Percentiles rank a stretch among this genome's conserved stretches.
Conservation (phyloP, 352 stramenopile genomes). For the Hyaloperonospora brassicae region DNA sequence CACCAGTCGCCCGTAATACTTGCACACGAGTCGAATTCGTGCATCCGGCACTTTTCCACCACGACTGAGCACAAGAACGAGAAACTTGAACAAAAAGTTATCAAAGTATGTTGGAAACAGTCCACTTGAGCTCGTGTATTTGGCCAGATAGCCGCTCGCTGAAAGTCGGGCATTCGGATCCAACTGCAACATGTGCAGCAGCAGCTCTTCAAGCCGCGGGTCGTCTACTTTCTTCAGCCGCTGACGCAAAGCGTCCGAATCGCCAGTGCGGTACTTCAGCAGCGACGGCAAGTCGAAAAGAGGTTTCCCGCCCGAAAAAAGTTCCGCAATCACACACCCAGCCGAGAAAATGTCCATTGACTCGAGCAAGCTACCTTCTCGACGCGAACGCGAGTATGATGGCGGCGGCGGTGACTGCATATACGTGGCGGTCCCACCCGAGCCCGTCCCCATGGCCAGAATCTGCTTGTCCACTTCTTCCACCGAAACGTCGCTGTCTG, state of each 20-base stretch:
- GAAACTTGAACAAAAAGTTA: conserved; percentile 85
- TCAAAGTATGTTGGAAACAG: conserved; percentile 85
- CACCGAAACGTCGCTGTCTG: conserved; percentile 55
- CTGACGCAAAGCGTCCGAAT: conserved; percentile 60
- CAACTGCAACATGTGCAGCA: conserved; percentile 91
- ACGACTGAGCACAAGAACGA: conserved; percentile 74
- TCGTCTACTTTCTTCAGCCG: conserved; percentile 91
- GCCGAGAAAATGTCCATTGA: conserved; percentile 98
- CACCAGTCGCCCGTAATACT: conserved; percentile 89
- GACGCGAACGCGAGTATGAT: conserved; percentile 36
- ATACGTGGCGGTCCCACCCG: conserved; percentile 17
- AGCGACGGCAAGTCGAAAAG: conserved; percentile 92
- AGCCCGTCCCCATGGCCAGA: conserved; percentile 42
- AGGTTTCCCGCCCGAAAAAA: conserved; percentile 92
- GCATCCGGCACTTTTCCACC: conserved; percentile 87
- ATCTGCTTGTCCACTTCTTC: conserved; percentile 77
- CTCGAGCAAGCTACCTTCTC: conserved; percentile 58
- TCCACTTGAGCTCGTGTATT: conserved; percentile 55
- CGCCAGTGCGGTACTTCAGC: conserved; percentile 78
- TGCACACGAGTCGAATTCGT: conserved; percentile 88
- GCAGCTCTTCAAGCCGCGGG: conserved; percentile 79
- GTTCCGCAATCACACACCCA: conserved; percentile 95
- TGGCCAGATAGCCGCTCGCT: conserved; percentile 84
- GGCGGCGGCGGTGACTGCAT: conserved; percentile 25
- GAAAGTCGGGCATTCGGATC: conserved; percentile 83